Evolutionary conservation across 495 filamentous ascomycete genomes (phyloP).

Genomic region (Bathelium albidoporum): DNA sequence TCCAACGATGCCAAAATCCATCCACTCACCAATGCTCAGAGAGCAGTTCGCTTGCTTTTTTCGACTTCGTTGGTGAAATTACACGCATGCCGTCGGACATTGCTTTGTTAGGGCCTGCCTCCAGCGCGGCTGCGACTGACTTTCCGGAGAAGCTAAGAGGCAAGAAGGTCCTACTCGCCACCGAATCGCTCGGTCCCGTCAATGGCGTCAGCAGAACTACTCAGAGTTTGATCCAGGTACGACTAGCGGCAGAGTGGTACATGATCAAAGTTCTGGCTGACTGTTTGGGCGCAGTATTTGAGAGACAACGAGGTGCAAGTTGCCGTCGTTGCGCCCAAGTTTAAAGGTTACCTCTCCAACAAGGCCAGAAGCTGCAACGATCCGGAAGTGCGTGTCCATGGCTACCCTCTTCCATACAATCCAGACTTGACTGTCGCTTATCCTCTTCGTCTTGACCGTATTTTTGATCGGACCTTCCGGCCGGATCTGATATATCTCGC

Average conservation of each 20-base stretch:
- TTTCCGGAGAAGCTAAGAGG: constrained; percentile 42
- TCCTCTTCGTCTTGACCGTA: constrained; percentile 46
- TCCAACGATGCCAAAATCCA: background rate
- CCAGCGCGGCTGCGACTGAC: constrained; percentile 10
- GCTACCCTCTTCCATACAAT: constrained; percentile 55
- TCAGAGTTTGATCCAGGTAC: constrained; percentile 39
- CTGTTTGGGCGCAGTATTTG: constrained; percentile 37
- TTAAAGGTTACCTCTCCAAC: constrained; percentile 23
- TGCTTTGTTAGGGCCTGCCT: background rate
- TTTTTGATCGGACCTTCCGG: constrained; percentile 43
- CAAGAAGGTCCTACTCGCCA: constrained; percentile 49
- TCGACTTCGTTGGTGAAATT: background rate
- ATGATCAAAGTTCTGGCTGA: background rate
- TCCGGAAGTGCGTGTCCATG: constrained; percentile 43
- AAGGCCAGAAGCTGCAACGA: constrained; percentile 18
- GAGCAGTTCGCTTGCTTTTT: background rate
- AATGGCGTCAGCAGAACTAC: constrained; percentile 58
- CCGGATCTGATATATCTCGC: constrained; percentile 54
- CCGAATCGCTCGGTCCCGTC: constrained; percentile 55
- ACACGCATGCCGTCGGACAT: background rate
- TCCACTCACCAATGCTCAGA: background rate
- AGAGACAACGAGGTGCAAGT: constrained; percentile 45
- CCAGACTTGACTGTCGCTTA: constrained; percentile 53
- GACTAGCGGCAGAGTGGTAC: background rate
- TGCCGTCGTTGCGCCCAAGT: constrained; percentile 47